A percentile compares a stretch with the other conserved stretches of the same genome.
phyloP scores from a whole-genome alignment of 495 filamentous ascomycete species.

The Evernia prunastri region DNA sequence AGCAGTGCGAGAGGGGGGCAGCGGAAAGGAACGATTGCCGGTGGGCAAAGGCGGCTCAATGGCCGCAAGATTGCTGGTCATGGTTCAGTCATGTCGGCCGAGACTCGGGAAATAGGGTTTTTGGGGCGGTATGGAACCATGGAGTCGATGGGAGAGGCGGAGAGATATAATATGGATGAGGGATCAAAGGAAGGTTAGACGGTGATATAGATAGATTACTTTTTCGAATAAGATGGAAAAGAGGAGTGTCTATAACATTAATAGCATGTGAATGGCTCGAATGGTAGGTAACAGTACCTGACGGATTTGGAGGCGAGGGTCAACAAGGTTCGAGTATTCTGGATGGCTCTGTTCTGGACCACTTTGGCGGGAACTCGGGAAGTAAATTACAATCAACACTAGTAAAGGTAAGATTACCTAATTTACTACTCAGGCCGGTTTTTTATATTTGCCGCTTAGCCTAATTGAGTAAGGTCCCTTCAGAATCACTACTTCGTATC shows the following conservation, averaged over 20 bases:
- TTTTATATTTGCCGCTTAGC: no score
- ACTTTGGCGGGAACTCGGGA: slow-evolving; percentile 1
- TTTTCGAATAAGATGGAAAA: neutral
- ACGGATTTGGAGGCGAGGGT: neutral
- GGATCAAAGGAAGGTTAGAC: neutral
- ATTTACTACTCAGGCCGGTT: neutral
- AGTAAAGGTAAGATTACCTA: neutral
- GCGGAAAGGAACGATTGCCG: slow-evolving; percentile 10
- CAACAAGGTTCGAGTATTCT: neutral
- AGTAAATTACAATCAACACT: no score
- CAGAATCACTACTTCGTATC: no score
- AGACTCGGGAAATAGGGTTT: neutral
- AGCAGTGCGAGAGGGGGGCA: slow-evolving; percentile 11
- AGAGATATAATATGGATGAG: slow-evolving; percentile 7
- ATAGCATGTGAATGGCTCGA: neutral
- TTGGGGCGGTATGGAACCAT: neutral
- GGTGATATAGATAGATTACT: neutral
- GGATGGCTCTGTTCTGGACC: neutral
- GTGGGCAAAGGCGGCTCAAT: slow-evolving; percentile 11
- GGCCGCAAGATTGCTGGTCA: slow-evolving; percentile 20
- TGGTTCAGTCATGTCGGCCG: slow-evolving; percentile 24
- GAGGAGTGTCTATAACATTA: neutral
- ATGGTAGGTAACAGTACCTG: no score
- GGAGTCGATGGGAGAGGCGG: neutral
- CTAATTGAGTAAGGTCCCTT: no score